These are phyloP conservation scores for Trichocladium antarcticum DNA, from an alignment of 495 filamentous ascomycete genomes.

Conservation along the genomic window DNA sequence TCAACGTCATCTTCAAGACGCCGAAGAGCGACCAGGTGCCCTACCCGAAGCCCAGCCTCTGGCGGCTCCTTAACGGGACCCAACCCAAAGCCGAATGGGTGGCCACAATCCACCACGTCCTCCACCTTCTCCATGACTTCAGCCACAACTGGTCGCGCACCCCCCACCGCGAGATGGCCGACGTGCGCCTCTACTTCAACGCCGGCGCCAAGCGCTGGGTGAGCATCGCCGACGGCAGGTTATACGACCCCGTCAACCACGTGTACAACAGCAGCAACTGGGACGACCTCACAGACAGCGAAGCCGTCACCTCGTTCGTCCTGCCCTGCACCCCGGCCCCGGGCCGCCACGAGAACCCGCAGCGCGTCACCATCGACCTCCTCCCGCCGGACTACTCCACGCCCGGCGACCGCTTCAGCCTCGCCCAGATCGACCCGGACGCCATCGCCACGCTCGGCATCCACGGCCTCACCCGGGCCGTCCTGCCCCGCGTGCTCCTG, in stretches of 20 bases:
- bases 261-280: not conserved
- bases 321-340: too few species aligned
- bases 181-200: conserved; percentile 6
- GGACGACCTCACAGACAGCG: not conserved
- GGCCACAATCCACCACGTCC: not conserved
- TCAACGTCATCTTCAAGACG: conserved; percentile 5
- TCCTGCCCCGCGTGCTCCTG: not conserved
- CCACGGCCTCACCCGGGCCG: not conserved
- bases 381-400: not conserved
- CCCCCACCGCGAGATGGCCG: not conserved
- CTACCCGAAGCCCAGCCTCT: not conserved
- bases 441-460: too few species aligned
- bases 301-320: not conserved
- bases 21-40: not conserved
- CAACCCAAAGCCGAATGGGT: not conserved
- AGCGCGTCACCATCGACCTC: not conserved
- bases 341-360: not conserved
- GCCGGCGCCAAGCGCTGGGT: not conserved
- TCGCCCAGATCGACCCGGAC: too few species aligned
- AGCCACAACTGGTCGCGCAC: not conserved
- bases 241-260: conserved; percentile 5
- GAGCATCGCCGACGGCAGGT: not conserved
- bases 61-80: not conserved
- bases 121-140: not conserved
- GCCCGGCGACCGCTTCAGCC: too few species aligned